These are phyloP conservation scores for Arabidopsis lyrata DNA, from an alignment of 441 rosid species.

Conservation along the genomic window DNA sequence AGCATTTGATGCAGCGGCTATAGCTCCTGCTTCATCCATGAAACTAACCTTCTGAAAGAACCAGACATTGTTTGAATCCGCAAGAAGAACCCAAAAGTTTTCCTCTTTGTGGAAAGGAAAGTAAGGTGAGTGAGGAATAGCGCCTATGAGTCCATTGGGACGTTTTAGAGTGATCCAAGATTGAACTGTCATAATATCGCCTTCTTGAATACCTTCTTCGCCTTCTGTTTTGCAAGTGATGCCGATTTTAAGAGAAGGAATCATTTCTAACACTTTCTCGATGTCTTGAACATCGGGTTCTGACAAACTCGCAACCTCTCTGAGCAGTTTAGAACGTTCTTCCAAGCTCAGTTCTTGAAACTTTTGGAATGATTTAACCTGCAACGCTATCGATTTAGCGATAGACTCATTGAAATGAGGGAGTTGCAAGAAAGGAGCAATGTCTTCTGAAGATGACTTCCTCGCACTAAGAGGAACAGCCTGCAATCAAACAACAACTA, in stretches of 20 bases:
- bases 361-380: slow-evolving; percentile 84
- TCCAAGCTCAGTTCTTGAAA: slow-evolving; percentile 65
- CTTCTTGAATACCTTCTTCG: slow-evolving; percentile 96
- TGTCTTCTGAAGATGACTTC: slow-evolving; percentile 85
- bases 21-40: slow-evolving; percentile 94
- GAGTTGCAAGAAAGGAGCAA: slow-evolving; percentile 89
- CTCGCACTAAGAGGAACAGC: slow-evolving; percentile 98
- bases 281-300: slow-evolving; percentile 67
- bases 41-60: slow-evolving; percentile 92
- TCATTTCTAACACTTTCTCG: slow-evolving; percentile 87
- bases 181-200: slow-evolving; percentile 82
- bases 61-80: slow-evolving; percentile 85
- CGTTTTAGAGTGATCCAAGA: slow-evolving; percentile 91
- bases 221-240: slow-evolving; percentile 95
- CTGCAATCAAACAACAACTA: slow-evolving; percentile 49
- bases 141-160: slow-evolving; percentile 74
- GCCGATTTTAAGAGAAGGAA: slow-evolving; percentile 81
- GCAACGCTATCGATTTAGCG: slow-evolving; percentile 62
- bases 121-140: slow-evolving; percentile 86
- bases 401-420: slow-evolving; percentile 86
- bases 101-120: slow-evolving; percentile 97
- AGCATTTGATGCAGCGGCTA: slow-evolving; percentile 82
- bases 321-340: slow-evolving; percentile 80
- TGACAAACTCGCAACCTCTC: slow-evolving; percentile 75
- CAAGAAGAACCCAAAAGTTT: slow-evolving; percentile 92